phyloP scores from a whole-genome alignment of 2,329 filamentous ascomycete genomes.

The Colletotrichum kahawae region DNA sequence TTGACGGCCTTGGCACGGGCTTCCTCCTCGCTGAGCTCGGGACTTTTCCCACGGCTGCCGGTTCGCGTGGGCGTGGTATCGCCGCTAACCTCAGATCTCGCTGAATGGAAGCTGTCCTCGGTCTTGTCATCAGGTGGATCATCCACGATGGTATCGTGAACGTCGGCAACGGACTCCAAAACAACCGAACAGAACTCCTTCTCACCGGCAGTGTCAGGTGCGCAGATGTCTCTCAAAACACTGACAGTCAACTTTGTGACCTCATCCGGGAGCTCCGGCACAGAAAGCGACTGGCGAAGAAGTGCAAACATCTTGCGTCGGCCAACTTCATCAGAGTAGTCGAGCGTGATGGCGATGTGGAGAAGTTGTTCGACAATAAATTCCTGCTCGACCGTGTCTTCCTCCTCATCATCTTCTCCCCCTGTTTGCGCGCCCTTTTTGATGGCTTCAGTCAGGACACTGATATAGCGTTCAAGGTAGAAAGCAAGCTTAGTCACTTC shows the following conservation, averaged over 20 bases:
- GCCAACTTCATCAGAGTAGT: conserved; percentile 97
- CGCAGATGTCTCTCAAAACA: conserved; percentile 82
- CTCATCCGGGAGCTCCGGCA: conserved; percentile 88
- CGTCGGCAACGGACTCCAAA: conserved; percentile 92
- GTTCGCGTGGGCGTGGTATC: conserved; percentile 60
- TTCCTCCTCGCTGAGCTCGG: conserved; percentile 65
- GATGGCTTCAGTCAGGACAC: conserved; percentile 68
- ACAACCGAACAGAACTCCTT: conserved; percentile 85
- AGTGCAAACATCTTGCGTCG: conserved; percentile 95
- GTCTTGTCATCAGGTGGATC: conserved; percentile 62
- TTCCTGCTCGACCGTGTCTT: conserved; percentile 87
- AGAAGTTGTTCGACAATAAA: conserved; percentile 96
- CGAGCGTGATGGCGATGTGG: conserved; percentile 87
- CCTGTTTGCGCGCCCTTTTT: conserved; percentile 60
- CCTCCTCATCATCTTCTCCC: conserved; percentile 71
- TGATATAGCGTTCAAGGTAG: conserved; percentile 82
- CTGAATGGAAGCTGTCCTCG: conserved; percentile 87
- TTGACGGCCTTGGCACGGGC: conserved; percentile 77
- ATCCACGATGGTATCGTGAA: conserved; percentile 90
- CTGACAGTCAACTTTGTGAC: conserved; percentile 88
- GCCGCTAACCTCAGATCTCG: conserved; percentile 81
- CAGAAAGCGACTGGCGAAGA: conserved; percentile 82
- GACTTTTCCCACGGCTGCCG: conserved; percentile 43
- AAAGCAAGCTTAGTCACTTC: conserved; percentile 92
- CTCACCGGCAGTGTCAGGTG: conserved; percentile 74